A percentile compares a stretch with the other conserved stretches of the same genome.
These are phyloP conservation scores for Aspergillus cejpii DNA, from an alignment of 2,329 filamentous ascomycete genomes.

Conservation along the genomic window DNA sequence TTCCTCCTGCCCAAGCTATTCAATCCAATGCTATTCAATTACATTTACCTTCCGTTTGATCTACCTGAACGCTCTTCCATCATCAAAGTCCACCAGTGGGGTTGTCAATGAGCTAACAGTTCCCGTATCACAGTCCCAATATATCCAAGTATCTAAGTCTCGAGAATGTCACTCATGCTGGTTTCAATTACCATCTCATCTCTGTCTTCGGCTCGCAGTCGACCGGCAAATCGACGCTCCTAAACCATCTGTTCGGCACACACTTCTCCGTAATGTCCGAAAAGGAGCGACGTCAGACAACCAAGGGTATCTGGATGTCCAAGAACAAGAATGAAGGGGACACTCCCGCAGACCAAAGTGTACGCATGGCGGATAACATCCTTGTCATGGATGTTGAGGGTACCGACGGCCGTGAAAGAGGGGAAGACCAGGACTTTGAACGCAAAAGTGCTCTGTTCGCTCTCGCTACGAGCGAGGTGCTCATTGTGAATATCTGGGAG, in stretches of 20 bases:
- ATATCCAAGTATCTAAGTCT: conserved; percentile 74
- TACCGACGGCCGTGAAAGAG: conserved; percentile 89
- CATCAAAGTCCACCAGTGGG: neutral
- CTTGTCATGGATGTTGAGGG: conserved; percentile 99
- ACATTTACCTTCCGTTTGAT: neutral
- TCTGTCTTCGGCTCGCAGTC: conserved; percentile 98
- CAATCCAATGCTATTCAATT: conserved; percentile 10
- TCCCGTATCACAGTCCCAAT: conserved; percentile 51
- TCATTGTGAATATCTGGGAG: conserved; percentile 99
- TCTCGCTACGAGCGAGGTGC: conserved; percentile 90
- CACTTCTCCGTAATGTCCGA: conserved; percentile 98
- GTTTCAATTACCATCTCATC: conserved; percentile 99
- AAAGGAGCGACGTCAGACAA: conserved; percentile 86
- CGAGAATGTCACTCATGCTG: conserved; percentile 74
- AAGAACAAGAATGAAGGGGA: conserved; percentile 70
- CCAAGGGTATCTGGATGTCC: conserved; percentile 99
- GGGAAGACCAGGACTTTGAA: conserved; percentile 98
- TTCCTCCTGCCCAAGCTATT: conserved; percentile 2
- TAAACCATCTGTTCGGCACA: conserved; percentile 93
- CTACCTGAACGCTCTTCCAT: neutral
- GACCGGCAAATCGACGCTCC: conserved; percentile 92
- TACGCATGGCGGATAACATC: conserved; percentile 89
- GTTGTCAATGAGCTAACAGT: conserved; percentile 9
- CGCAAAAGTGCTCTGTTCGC: conserved; percentile 96
- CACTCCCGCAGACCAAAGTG: conserved; percentile 32